Evolutionary conservation across 1,284 basidiomycete genomes (phyloP), one percentile per base, ranked within the genome.

Genomic region (Ganoderma sinense): DNA sequence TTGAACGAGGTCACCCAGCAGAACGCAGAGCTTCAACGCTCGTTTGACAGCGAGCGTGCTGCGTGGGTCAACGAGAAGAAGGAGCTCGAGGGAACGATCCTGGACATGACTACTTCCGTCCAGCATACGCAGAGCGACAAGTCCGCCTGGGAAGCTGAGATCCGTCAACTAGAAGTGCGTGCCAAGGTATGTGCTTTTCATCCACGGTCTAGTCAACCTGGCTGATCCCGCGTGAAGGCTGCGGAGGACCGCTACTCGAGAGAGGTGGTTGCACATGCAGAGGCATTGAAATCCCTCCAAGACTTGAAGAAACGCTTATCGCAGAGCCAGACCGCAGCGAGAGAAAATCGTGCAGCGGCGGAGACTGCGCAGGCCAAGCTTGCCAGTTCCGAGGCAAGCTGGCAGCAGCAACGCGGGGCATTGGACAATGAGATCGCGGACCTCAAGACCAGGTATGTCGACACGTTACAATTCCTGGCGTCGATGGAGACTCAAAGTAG

Each of bases 231-330:
- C 18, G 10, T 18, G 11, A 67, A 94, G 89, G 88, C 91, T 73
- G 94, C 94, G 1, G 94, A 97, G 78, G 90, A 93, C 67, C 89
- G 92, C 68, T 96, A 96, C 75, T 87, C 91, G 23, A 86, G 90
- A 53, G 94, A 95, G 77, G 87, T 96, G n/a, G 81, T 96, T 33
- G 85, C 92, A 1, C 95, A 97, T 79, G 95, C 94, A 0, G 91
- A 95, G 62, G 87, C 93, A 2, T 91, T 96, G 83, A 94, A 94
- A 81, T 76, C 84, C 8, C 85, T 94, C 23, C 88, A 91, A 23
- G 82, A 80, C 16, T 83, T 95, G 70, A 92, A 91, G 79, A 84
- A 87, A 68, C 88, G 94, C 62, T 83, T 96, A 3, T 77, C 83
- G 14, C 77, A 81, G 31, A 80, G 85, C 14, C 89, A 91, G 75